These are phyloP conservation scores for Lavandula angustifolia DNA, from an alignment of 257 asterid species.

Conservation along the genomic window DNA sequence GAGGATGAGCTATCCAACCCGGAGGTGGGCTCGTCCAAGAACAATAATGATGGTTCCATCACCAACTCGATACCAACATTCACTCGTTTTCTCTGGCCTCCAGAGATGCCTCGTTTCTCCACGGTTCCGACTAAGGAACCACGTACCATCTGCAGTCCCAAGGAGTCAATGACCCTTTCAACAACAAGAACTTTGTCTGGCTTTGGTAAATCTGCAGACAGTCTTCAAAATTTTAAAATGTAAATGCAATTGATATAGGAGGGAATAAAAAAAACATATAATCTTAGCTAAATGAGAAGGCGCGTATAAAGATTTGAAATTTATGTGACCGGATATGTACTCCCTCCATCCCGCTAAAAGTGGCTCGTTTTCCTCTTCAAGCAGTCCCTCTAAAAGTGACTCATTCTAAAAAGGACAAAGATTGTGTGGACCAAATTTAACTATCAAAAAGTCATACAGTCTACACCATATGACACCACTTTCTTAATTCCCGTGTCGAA, in stretches of 20 bases:
- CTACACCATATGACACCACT: too few relatives aligned
- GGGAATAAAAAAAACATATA: conserved; percentile 2
- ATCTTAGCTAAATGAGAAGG: background rate
- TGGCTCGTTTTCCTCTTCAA: too few relatives aligned
- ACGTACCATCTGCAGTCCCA: conserved; percentile 58
- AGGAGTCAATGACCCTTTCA: conserved; percentile 59
- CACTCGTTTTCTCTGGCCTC: conserved; percentile 70
- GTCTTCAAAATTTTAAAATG: conserved; percentile 45
- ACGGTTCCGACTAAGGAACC: conserved; percentile 65
- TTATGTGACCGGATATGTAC: background rate
- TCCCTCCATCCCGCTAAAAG: too few relatives aligned
- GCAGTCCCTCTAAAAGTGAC: too few relatives aligned
- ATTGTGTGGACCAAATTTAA: too few relatives aligned
- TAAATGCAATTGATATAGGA: conserved; percentile 37
- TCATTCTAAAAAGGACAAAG: too few relatives aligned
- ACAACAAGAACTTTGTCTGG: conserved; percentile 61
- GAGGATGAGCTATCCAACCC: conserved; percentile 69
- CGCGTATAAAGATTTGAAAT: background rate
- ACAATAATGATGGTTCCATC: conserved; percentile 63
- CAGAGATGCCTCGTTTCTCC: conserved; percentile 67
- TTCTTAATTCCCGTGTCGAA: too few relatives aligned
- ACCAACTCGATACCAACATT: conserved; percentile 66
- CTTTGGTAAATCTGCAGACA: conserved; percentile 62
- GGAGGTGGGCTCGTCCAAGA: conserved; percentile 67
- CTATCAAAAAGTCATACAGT: too few relatives aligned